A percentile compares a stretch with the other conserved stretches of the same genome.
Conservation (phyloP, 257 asterid species). For the Solanum etuberosum region DNA sequence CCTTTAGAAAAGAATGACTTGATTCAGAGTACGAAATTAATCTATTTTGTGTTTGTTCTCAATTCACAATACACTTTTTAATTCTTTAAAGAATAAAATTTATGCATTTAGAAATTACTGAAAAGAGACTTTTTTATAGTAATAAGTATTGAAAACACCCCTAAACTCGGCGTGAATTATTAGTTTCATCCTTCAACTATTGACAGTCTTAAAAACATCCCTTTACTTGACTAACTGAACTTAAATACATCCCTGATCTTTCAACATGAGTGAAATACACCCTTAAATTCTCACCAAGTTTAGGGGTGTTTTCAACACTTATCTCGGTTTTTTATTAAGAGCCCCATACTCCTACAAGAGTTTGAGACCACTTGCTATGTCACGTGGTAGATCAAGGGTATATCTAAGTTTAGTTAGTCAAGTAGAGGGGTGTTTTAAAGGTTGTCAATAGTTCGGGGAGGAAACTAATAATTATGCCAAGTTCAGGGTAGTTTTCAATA, state of each 20-base stretch:
- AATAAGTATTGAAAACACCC: background rate
- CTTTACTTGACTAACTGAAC: too few species aligned
- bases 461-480: background rate
- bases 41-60: background rate
- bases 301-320: too few species aligned
- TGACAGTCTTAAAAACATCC: too few species aligned
- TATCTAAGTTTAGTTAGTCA: background rate
- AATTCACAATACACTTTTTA: background rate
- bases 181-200: too few species aligned
- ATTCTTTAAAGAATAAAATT: background rate
- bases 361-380: too few species aligned
- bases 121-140: background rate
- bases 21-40: background rate
- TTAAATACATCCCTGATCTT: too few species aligned
- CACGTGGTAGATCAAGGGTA: too few species aligned
- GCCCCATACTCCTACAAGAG: too few species aligned
- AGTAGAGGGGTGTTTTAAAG: background rate
- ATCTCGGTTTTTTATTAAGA: too few species aligned
- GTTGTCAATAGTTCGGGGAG: background rate
- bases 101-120: background rate
- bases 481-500: background rate
- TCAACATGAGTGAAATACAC: too few species aligned
- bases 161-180: background rate
- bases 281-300: too few species aligned
- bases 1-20: background rate